These are phyloP conservation scores for Xylaria intraflava DNA, from an alignment of 495 filamentous ascomycete genomes.

Conservation along the genomic window DNA sequence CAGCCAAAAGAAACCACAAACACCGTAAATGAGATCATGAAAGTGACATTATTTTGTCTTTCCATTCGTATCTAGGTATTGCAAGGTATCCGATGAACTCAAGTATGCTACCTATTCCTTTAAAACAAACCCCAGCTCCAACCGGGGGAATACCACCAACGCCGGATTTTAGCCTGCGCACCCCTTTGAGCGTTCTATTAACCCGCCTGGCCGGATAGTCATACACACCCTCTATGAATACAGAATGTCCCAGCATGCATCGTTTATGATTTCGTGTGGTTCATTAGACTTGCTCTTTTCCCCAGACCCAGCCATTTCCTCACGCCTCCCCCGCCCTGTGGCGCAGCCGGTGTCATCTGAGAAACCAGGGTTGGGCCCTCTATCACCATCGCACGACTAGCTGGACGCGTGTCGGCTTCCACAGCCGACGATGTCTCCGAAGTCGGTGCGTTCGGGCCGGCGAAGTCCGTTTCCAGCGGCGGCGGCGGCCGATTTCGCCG, in stretches of 20 bases:
- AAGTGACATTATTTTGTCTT: no score
- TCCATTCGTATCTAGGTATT: neutral
- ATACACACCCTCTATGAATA: slow-evolving; percentile 3
- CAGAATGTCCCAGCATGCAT: neutral
- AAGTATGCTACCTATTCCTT: neutral
- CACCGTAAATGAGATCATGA: no score
- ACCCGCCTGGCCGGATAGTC: neutral
- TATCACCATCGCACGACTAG: slow-evolving; percentile 10
- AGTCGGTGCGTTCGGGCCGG: slow-evolving; percentile 8
- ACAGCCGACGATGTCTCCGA: neutral
- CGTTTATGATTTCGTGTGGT: slow-evolving; percentile 19
- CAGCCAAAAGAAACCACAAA: no score
- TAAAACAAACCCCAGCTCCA: no score
- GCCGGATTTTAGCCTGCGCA: no score
- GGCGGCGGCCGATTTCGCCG: slow-evolving; percentile 28
- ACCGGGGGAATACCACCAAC: no score
- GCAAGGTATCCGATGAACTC: neutral
- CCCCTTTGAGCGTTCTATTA: no score
- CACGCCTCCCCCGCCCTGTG: slow-evolving; percentile 18
- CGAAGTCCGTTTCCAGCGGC: slow-evolving; percentile 15
- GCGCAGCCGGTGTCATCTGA: slow-evolving; percentile 1
- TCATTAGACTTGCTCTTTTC: slow-evolving; percentile 29
- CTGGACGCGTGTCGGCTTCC: slow-evolving; percentile 3
- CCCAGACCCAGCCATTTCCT: slow-evolving; percentile 37
- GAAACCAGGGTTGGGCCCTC: neutral